Evolutionary conservation across 2,329 filamentous ascomycete genomes (phyloP), one percentile per base, ranked within the genome.

Genomic region (Fusarium torulosum): DNA sequence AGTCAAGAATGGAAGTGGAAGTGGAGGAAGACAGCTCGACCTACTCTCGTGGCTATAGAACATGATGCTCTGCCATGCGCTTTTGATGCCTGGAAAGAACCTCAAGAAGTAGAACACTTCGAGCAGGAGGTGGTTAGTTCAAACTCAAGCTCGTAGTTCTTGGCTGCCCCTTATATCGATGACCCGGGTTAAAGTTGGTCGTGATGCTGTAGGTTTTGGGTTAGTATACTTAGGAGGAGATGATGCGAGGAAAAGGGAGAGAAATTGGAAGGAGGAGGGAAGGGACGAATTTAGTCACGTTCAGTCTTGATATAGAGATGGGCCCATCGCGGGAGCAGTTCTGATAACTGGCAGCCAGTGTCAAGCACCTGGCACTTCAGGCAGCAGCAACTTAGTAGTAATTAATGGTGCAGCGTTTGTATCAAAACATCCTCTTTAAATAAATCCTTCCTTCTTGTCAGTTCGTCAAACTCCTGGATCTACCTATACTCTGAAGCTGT

Each of bases 11-110:
- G 8, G 11, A 5, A 40, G 19, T 3, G 20, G 20, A 29, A 11
- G 21, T 6, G 17, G 20, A 37, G 17, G 43, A 40, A 15, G 33
- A 41, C 44, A 19, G 21, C 25, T 13, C 17, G 35, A 35, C 90
- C 76, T 83, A 96, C 95, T 93, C 80, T 97, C 94, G 81, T 97
- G 93, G 73, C 92, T 96, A 82, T 97, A 98, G 77, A 97, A 97
- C 94, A 97, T 97, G 71, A 37, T 63, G 53, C 38, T 56, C 45
- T 53, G 10, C 23, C 19, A 41, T 38, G n/a, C 27, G 43, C 15
- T 41, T 35, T 25, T 5, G 23, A 19, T 44, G 33, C 11, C 3
- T 31, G 11, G 27, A 46, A 21, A 21, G n/a, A 11, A 19, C 25
- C 10, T 8, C 8, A 10, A 51, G 31, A 40, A 3, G 31, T 44